Base-by-base conservation (phyloP, 805 yeast genomes). In the Wickerhamiella shivajii region DNA sequence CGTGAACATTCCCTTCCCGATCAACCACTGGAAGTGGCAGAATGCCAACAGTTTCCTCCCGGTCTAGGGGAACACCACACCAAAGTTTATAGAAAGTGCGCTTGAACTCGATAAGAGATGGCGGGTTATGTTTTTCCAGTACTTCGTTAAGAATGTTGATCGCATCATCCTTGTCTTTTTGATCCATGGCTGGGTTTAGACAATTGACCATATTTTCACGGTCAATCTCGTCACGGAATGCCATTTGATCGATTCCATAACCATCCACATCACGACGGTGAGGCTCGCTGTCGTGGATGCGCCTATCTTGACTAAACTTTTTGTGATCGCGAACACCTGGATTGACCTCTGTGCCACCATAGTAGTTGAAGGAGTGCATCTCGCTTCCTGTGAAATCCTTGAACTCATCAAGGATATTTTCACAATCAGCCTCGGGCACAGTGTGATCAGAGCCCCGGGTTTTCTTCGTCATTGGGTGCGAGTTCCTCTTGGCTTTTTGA, bases 271-370 rank as follows among this genome's bases (percentile, higher is more conserved):
- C 95, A 10, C 61, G 60, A 38, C 61, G 59, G 52, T 85, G 95
- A 9, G 51, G 54, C n/a, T 58, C 58, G 45, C 67, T 77, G 22
- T 73, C 71, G 30, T 74, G 74, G 22, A 85, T 74, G 50, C 97
- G 69, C 1, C 85, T 67, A 53, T 87, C 97, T 1, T 74, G 65
- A 6, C 94, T 80, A 34, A 73, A 70, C 36, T 73, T 71, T 58
- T 87, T 87, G 49, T 69, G 71, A 39, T 84, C 95, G 37, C 93
- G 61, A 14, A 87, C 67, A 33, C 97, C 97, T 24, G 61, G 57
- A 49, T 87, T 87, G 18, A 81, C 93, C 36, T 67, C 77, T 10
- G 51, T 47, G 18, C 96, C 94, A 0, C 94, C 92, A 47, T 92
- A 65, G 49, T 80, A 73, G 52, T 85, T 87, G 58, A 85, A 87